Conservation (phyloP, 192 early-diverging fungal genomes). For the Coemansia sp. region DNA sequence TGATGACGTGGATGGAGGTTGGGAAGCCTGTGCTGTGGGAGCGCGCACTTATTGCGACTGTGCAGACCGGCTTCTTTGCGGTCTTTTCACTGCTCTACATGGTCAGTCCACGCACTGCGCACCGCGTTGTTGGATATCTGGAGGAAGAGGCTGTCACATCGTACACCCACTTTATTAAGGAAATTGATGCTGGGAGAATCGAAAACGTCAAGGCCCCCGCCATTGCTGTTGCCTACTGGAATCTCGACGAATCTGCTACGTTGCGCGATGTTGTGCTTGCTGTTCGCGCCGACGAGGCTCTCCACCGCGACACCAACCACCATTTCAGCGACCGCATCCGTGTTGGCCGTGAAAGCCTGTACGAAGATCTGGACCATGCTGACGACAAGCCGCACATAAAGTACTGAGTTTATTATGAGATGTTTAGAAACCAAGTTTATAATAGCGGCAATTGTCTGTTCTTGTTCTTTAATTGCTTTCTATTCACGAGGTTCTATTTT, state of each 20-base stretch:
- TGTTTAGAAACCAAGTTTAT: too few species aligned
- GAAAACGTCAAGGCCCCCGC: constrained; percentile 75
- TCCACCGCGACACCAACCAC: constrained; percentile 94
- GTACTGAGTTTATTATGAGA: constrained; percentile 10
- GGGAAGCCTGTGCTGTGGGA: constrained; percentile 65
- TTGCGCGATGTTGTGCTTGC: constrained; percentile 85
- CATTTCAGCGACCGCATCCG: constrained; percentile 72
- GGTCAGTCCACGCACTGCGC: constrained; percentile 73
- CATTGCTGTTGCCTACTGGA: constrained; percentile 86
- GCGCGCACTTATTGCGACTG: constrained; percentile 66
- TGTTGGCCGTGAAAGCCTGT: constrained; percentile 54
- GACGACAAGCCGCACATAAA: constrained; percentile 36
- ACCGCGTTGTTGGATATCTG: constrained; percentile 88
- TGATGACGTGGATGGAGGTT: constrained; percentile 79
- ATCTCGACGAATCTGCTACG: constrained; percentile 65
- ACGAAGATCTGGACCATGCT: constrained; percentile 39
- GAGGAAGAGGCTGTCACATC: constrained; percentile 93
- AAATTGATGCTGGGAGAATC: constrained; percentile 77
- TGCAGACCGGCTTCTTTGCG: constrained; percentile 90
- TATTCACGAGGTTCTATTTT: too few species aligned
- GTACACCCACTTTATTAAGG: constrained; percentile 83
- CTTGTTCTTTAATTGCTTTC: too few species aligned
- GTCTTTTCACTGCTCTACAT: constrained; percentile 82
- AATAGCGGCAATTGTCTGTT: too few species aligned
- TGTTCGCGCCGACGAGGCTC: constrained; percentile 83